phyloP scores from a whole-genome alignment of 164 flowering plant genomes.

The Aristolochia fimbriata region DNA sequence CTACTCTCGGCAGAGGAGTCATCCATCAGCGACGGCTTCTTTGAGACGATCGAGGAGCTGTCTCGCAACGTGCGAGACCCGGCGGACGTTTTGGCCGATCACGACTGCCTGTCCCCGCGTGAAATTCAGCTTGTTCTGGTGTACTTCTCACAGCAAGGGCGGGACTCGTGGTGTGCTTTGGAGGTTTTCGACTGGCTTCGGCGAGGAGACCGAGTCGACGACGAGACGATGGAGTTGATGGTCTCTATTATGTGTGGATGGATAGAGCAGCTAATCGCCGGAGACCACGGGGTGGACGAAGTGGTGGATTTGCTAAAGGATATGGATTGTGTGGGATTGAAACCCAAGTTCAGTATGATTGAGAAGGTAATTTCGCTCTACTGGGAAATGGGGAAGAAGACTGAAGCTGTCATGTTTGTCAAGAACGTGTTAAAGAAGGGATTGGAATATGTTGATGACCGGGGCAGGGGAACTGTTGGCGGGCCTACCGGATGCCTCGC shows the following conservation, averaged over 20 bases:
- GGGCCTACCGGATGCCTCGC: slow-evolving; percentile 94
- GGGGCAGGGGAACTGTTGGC: slow-evolving; percentile 44
- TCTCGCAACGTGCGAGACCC: slow-evolving; percentile 88
- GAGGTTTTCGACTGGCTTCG: slow-evolving; percentile 94
- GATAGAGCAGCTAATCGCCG: slow-evolving; percentile 71
- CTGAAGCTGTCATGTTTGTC: slow-evolving; percentile 52
- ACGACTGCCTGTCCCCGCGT: slow-evolving; percentile 61
- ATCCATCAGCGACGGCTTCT: slow-evolving; percentile 61
- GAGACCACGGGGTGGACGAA: slow-evolving; percentile 39
- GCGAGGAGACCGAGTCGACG: slow-evolving; percentile 76
- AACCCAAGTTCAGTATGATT: slow-evolving; percentile 75
- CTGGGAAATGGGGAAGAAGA: slow-evolving; percentile 71
- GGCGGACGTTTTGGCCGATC: slow-evolving; percentile 70
- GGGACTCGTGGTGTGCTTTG: slow-evolving; percentile 93
- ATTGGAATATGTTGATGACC: slow-evolving; percentile 29
- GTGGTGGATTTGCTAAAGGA: slow-evolving; percentile 80
- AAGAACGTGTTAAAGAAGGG: slow-evolving; percentile 60
- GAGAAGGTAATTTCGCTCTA: slow-evolving; percentile 85
- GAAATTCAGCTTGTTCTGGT: slow-evolving; percentile 81
- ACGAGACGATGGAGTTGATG: slow-evolving; percentile 95
- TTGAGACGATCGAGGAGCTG: slow-evolving; percentile 82
- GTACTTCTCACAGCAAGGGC: slow-evolving; percentile 85
- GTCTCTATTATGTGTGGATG: slow-evolving; percentile 90
- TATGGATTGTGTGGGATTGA: slow-evolving; percentile 92
- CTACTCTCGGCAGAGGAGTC: too few species aligned